Conservation (phyloP, 2,329 filamentous ascomycete genomes). For the Aureobasidium sp. region DNA sequence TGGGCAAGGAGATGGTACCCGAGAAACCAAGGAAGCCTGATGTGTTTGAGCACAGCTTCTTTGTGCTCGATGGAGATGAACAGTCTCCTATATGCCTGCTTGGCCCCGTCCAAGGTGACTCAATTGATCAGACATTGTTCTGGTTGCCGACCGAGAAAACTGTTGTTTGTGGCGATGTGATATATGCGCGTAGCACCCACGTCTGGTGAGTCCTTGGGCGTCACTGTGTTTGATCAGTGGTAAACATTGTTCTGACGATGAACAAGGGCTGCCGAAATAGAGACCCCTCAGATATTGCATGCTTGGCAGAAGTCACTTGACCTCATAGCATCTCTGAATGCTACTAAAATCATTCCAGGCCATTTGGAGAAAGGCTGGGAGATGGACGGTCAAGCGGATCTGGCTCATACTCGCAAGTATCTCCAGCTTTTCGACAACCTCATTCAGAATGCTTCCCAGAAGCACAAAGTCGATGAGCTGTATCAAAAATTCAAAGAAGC, state of each 20-base stretch:
- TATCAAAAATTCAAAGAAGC: constrained; percentile 26
- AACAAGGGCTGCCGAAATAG: constrained; percentile 26
- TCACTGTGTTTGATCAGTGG: not conserved
- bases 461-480: constrained; percentile 25
- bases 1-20: constrained; percentile 27
- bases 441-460: constrained; percentile 24
- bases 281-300: constrained; percentile 24
- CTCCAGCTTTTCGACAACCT: constrained; percentile 26
- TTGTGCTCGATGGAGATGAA: constrained; percentile 24
- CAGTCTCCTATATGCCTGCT: constrained; percentile 24
- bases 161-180: constrained; percentile 26
- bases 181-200: constrained; percentile 29
- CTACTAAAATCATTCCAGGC: constrained; percentile 26
- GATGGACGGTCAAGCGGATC: constrained; percentile 23
- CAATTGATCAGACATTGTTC: constrained; percentile 24
- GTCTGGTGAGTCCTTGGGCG: constrained; percentile 19
- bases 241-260: not conserved
- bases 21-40: constrained; percentile 24
- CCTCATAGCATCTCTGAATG: constrained; percentile 25
- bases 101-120: constrained; percentile 29
- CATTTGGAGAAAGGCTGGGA: constrained; percentile 27
- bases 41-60: constrained; percentile 25
- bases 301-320: constrained; percentile 20
- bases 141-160: constrained; percentile 26
- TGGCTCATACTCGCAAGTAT: constrained; percentile 27